Evolutionary conservation across 1,284 basidiomycete species (phyloP), one percentile per base, ranked within the genome.

Genomic region (Fomitopsis schrenkii): DNA sequence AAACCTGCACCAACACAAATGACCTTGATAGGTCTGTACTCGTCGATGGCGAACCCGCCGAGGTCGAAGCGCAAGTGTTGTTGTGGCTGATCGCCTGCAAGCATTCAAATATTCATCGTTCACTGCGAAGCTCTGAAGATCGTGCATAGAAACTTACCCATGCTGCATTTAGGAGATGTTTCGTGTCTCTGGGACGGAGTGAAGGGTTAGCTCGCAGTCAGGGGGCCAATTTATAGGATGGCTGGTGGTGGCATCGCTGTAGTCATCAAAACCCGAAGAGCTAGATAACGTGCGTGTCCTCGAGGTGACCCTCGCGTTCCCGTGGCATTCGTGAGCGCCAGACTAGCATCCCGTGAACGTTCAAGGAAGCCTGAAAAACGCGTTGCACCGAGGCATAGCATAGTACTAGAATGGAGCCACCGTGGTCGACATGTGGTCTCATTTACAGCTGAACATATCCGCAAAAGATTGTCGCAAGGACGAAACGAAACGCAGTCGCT

Each of bases 1-100:
- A 80, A 84, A 0, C 83, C 83, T 26, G 82, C 80, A 22, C 83
- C 83, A 50, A 85, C 80, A 6, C 77, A 73, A 9, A 80, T 76
- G 33, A 84, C 80, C 63, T 76, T 81, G 58, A 84, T 79, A 15
- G 79, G 81, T 33, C 79, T 76, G 19, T 77, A 71, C 44, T 81
- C 80, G 67, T 83, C 82, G 59, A 83, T 76, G 41, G 74, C 75
- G 62, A 79, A 79, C 14, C 61, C 60, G 1, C 67, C 68, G 2
- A 63, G 56, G 0, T 54, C 58, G 30, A 63, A 63, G 12, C 48
- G 48, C 12, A 22, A 17, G 28, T 12, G 14, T 4, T 33, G 14
- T 3, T 33, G 48, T 22, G 48, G 15, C 15, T 50, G 48, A 15
- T 15, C 30, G 4, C 28, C 48, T 50, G 10, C 30, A 33, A 9